Evolutionary conservation across 2,329 filamentous ascomycete species (phyloP).

Genomic region (Phialemoniopsis sp.): DNA sequence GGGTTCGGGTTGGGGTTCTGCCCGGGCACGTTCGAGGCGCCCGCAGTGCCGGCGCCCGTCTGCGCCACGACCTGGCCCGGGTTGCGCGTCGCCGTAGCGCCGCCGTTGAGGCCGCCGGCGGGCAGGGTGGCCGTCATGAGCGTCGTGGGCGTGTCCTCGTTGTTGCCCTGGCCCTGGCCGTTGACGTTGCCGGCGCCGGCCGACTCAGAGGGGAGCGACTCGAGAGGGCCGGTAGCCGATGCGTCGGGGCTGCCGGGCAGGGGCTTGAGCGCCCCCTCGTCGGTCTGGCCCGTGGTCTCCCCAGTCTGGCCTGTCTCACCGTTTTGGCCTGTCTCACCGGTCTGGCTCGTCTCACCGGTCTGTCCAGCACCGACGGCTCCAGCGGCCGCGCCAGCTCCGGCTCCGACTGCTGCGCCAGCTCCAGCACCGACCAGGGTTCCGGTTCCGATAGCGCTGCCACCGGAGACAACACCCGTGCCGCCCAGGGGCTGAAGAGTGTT

Average conservation of each 20-base stretch:
- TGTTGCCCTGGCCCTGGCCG: background rate
- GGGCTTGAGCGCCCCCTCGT: conserved; percentile 6
- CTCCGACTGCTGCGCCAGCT: background rate
- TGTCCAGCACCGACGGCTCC: no score
- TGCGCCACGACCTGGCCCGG: conserved; percentile 7
- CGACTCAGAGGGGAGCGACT: conserved; percentile 6
- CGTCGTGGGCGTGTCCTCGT: no score
- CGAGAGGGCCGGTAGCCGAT: conserved; percentile 2
- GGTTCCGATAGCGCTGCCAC: background rate
- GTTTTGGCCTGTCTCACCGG: no score
- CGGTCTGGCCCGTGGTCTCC: background rate
- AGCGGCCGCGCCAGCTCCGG: conserved; percentile 34
- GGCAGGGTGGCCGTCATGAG: background rate
- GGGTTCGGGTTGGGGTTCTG: no score
- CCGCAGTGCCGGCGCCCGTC: conserved; percentile 3
- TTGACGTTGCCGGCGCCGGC: background rate
- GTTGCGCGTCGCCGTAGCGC: conserved; percentile 10
- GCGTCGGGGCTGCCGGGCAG: conserved; percentile 5
- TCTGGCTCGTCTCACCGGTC: no score
- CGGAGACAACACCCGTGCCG: background rate
- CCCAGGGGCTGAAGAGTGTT: conserved; percentile 1
- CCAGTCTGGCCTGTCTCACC: no score
- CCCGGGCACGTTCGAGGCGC: no score
- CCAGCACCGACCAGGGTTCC: background rate
- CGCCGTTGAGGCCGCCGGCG: conserved; percentile 7